A percentile compares a stretch with the other conserved stretches of the same genome.
Conservation (phyloP, 441 rosid species). For the Arabidopsis lyrata region DNA sequence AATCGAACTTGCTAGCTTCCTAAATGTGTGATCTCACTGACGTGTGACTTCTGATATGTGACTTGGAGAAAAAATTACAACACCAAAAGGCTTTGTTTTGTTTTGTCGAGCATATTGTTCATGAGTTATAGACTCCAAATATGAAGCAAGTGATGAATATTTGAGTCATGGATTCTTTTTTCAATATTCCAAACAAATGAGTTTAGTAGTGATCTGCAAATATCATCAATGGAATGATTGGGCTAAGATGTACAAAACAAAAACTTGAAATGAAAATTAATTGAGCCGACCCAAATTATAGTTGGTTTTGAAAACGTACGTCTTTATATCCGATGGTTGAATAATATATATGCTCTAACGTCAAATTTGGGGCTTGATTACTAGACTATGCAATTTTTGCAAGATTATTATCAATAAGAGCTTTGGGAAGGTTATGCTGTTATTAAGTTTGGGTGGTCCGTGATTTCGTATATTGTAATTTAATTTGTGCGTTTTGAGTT, state of each 20-base stretch:
- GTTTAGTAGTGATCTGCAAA: neutral
- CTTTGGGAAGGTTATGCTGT: neutral
- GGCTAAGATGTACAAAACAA: neutral
- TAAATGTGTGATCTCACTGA: neutral
- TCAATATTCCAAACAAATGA: neutral
- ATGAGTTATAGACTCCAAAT: neutral
- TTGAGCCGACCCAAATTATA: neutral
- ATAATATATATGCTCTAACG: neutral
- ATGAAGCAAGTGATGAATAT: conserved; percentile 9
- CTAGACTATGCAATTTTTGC: neutral
- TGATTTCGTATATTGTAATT: neutral
- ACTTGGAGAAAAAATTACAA: neutral
- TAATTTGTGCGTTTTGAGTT: neutral
- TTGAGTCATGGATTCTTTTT: neutral
- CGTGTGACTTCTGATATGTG: neutral
- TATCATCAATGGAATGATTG: neutral
- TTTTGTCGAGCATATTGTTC: neutral
- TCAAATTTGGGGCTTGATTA: neutral
- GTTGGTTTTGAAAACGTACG: neutral
- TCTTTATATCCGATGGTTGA: neutral
- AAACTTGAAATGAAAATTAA: neutral
- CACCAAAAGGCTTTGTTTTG: neutral
- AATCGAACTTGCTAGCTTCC: neutral
- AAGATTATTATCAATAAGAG: neutral
- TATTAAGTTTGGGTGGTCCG: neutral